Base-by-base conservation (phyloP, 805 yeast species). In the Myxozyma neglecta region DNA sequence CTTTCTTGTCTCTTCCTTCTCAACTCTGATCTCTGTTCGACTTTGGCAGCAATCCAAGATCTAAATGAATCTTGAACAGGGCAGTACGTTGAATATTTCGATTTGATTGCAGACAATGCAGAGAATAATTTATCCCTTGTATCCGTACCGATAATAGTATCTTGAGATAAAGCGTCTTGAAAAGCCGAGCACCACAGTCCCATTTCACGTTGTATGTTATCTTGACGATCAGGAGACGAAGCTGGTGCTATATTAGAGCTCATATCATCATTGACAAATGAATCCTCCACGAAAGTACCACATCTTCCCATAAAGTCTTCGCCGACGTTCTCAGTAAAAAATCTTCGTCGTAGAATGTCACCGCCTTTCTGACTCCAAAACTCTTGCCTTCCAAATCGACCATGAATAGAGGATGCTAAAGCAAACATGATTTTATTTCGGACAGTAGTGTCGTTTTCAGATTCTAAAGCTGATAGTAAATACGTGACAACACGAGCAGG, bases 21-120 rank as follows among this genome's bases (percentile, higher is more conserved):
- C 42, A 36, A 32, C 9, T n/a, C 45, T 40, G 51, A 54, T 32
- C 64, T 43, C 36, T 60, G 52, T 10, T 57, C 63, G 9, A 61
- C 71, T 66, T 85, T 83, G 39, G 74, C 70, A 18, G 83, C 78
- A 43, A 90, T 72, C 96, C 96, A 90, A 24, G 79, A 74, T 49
- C 88, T 61, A 66, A 89, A 90, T 1, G 75, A 77, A 11, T 74
- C 69, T 18, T 71, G 70, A 0, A 76, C 73, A 29, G 75, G 74
- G 39, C 67, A 64, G 49, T 54, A 54, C 3, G 80, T 50, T 3
- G 62, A 47, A 39, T 52, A 64, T 36, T 45, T 42, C 8, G 50
- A 14, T 24, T 63, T 60, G 14, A 65, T 60, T 5, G 65, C 60
- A 5, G 65, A 45, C 32, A 65, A 49, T 1, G 67, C 65, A 2